These are phyloP conservation scores for Plicaturopsis crispa DNA, from an alignment of 768 basidiomycete genomes.

Conservation along the genomic window DNA sequence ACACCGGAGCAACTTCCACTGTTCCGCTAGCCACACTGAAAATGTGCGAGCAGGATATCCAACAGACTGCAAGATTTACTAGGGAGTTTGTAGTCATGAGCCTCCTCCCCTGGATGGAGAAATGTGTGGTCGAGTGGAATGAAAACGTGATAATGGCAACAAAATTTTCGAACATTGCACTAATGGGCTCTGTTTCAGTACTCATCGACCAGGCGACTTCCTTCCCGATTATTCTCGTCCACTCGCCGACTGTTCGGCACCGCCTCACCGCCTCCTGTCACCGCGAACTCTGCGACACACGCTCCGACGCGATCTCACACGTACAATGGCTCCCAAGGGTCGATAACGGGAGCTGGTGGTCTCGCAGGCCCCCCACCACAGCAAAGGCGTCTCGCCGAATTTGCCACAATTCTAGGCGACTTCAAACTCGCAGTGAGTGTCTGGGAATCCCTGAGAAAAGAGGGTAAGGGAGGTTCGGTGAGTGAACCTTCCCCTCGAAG, in stretches of 20 bases:
- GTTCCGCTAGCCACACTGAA: slow-evolving; percentile 28
- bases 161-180: too few species aligned
- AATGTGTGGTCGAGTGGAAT: slow-evolving; percentile 89
- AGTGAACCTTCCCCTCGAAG: slow-evolving; percentile 16
- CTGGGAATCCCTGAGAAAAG: slow-evolving; percentile 86
- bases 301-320: slow-evolving; percentile 35
- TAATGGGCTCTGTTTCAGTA: slow-evolving; percentile 33
- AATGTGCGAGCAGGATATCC: slow-evolving; percentile 67
- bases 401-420: slow-evolving; percentile 89
- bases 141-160: slow-evolving; percentile 49
- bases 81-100: slow-evolving; percentile 88
- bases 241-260: slow-evolving; percentile 80
- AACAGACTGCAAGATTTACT: slow-evolving; percentile 67
- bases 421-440: slow-evolving; percentile 73
- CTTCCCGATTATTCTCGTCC: slow-evolving; percentile 80
- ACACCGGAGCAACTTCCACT: slow-evolving; percentile 23
- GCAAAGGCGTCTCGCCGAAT: slow-evolving; percentile 88
- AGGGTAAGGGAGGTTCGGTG: slow-evolving; percentile 83
- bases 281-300: slow-evolving; percentile 21
- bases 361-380: slow-evolving; percentile 42
- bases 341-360: slow-evolving; percentile 10
- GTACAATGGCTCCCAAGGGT: slow-evolving; percentile 26
- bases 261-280: slow-evolving; percentile 39
- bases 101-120: slow-evolving; percentile 95
- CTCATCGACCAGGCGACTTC: slow-evolving; percentile 69